Conservation (phyloP, 192 early-diverging fungal genomes). For the Glomus cerebriforme region DNA sequence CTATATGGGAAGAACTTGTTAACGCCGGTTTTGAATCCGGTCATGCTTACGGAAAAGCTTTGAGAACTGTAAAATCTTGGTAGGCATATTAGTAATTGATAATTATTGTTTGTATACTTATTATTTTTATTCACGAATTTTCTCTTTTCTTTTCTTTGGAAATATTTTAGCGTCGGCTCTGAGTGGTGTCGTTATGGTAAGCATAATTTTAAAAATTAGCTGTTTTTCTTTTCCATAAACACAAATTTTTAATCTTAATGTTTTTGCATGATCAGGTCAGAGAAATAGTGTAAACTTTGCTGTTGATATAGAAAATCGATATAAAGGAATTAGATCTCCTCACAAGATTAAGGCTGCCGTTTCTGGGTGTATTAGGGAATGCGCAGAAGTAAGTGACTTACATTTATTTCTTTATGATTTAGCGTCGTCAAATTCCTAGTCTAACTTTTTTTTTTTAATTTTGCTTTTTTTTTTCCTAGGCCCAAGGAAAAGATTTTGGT, state of each 20-base stretch:
- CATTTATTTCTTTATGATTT: background rate
- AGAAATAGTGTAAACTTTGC: constrained; percentile 72
- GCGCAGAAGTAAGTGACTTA: constrained; percentile 39
- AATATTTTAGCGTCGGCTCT: constrained; percentile 48
- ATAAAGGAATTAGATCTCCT: constrained; percentile 69
- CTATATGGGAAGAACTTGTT: constrained; percentile 67
- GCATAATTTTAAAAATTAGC: background rate
- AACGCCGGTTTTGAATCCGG: constrained; percentile 67
- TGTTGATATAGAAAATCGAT: constrained; percentile 63
- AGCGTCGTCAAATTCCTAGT: no score
- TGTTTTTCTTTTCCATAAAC: background rate
- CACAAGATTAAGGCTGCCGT: constrained; percentile 72
- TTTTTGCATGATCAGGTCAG: constrained; percentile 1
- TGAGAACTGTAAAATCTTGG: constrained; percentile 74
- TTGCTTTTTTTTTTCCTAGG: background rate
- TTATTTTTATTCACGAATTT: no score
- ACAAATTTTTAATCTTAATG: background rate
- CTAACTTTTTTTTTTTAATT: background rate
- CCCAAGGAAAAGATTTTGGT: constrained; percentile 48
- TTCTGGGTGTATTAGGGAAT: constrained; percentile 67
- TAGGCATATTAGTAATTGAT: constrained; percentile 34
- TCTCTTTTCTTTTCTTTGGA: background rate
- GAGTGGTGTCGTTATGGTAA: constrained; percentile 70
- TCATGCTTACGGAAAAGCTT: constrained; percentile 70
- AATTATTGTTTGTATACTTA: no score